phyloP scores from a whole-genome alignment of 768 basidiomycete species.

The Macrolepiota albuminosa region DNA sequence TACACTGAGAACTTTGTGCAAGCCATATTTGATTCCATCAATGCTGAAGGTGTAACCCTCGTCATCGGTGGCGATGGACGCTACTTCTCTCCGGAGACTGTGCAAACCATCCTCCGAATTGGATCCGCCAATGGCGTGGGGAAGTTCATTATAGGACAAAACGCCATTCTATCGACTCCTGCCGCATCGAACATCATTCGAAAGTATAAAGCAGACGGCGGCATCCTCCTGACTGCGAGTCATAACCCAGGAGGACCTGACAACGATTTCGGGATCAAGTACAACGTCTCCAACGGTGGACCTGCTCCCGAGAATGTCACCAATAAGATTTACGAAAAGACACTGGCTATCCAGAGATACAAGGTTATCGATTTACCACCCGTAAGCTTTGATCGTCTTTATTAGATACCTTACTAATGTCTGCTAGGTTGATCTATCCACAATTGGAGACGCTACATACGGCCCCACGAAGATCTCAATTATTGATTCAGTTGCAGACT shows the following conservation, averaged over 20 bases:
- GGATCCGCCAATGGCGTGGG: constrained; percentile 90
- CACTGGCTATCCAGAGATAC: constrained; percentile 83
- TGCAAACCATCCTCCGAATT: constrained; percentile 91
- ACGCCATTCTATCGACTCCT: constrained; percentile 92
- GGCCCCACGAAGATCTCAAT: constrained; percentile 84
- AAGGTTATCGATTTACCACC: constrained; percentile 74
- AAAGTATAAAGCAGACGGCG: constrained; percentile 93
- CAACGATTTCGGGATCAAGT: constrained; percentile 99
- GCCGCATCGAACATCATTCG: constrained; percentile 95
- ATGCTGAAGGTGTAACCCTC: constrained; percentile 72
- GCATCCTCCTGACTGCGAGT: constrained; percentile 93
- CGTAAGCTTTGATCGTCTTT: constrained; percentile 38
- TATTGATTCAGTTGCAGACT: constrained; percentile 93
- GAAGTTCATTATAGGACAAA: constrained; percentile 89
- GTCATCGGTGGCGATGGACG: constrained; percentile 98
- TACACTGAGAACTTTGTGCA: constrained; percentile 99
- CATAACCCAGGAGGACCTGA: constrained; percentile 99
- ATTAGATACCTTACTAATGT: not conserved
- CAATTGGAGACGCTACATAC: constrained; percentile 72
- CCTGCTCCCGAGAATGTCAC: constrained; percentile 96
- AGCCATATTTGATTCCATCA: constrained; percentile 88
- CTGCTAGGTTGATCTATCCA: constrained; percentile 73
- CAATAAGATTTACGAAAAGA: constrained; percentile 90
- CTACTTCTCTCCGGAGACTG: constrained; percentile 79
- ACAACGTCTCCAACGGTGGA: constrained; percentile 96